Evolutionary conservation across 768 basidiomycete species (phyloP).

Genomic region (Leccinum disarticulatum): DNA sequence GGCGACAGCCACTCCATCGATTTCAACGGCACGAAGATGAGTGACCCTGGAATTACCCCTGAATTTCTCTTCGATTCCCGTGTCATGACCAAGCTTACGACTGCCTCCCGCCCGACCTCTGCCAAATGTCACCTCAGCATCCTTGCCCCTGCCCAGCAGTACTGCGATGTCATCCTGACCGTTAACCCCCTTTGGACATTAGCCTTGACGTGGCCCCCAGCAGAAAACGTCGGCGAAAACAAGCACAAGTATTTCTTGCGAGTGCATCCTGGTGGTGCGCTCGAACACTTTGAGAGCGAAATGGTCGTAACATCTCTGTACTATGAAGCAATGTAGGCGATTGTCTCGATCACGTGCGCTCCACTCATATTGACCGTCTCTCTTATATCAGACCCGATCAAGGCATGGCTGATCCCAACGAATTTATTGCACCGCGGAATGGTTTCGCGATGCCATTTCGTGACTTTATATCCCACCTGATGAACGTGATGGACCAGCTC

Average conservation of each 20-base stretch:
- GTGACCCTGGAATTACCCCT: slow-evolving; percentile 59
- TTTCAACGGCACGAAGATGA: slow-evolving; percentile 76
- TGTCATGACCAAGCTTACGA: slow-evolving; percentile 73
- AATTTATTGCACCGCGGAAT: slow-evolving; percentile 79
- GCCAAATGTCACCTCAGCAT: slow-evolving; percentile 79
- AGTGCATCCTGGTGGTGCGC: slow-evolving; percentile 79
- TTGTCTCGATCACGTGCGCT: background rate
- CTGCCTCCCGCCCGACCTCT: slow-evolving; percentile 68
- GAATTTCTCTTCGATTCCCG: slow-evolving; percentile 77
- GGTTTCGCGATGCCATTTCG: slow-evolving; percentile 82
- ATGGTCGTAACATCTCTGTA: slow-evolving; percentile 79
- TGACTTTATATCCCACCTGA: slow-evolving; percentile 79
- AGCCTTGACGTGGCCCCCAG: slow-evolving; percentile 75
- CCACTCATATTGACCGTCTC: slow-evolving; percentile 1
- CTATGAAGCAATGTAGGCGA: slow-evolving; percentile 79
- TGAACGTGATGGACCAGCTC: slow-evolving; percentile 79
- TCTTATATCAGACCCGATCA: slow-evolving; percentile 65
- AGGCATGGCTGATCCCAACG: slow-evolving; percentile 70
- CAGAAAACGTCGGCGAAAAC: slow-evolving; percentile 62
- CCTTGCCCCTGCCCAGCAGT: slow-evolving; percentile 69
- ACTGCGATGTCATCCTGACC: slow-evolving; percentile 74
- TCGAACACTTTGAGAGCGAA: slow-evolving; percentile 85
- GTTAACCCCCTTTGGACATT: slow-evolving; percentile 77
- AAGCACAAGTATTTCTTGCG: slow-evolving; percentile 83
- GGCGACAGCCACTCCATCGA: slow-evolving; percentile 80